A percentile compares a stretch with the other conserved stretches of the same genome.
Conservation (phyloP, 2,329 filamentous ascomycete genomes). For the Exophiala calicioides region DNA sequence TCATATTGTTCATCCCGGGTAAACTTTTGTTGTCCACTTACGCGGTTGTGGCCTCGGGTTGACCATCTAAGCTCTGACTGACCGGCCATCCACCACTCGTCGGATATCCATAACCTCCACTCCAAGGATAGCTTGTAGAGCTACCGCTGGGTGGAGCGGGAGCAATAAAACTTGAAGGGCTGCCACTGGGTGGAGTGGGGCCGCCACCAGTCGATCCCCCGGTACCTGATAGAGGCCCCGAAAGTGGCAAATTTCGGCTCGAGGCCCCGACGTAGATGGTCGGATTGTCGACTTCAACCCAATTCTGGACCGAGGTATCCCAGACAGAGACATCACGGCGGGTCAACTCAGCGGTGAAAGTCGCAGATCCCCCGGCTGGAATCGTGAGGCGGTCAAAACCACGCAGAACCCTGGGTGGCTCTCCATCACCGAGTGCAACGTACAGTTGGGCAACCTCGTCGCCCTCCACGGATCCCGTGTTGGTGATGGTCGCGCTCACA, state of each 20-base stretch:
- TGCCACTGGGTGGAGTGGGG: conserved; percentile 1
- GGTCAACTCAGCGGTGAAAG: conserved; percentile 69
- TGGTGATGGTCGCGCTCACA: conserved; percentile 52
- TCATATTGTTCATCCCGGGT: no score
- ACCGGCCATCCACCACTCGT: conserved; percentile 16
- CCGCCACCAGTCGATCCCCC: conserved; percentile 5
- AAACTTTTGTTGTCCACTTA: conserved; percentile 28
- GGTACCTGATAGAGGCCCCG: conserved; percentile 37
- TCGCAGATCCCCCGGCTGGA: conserved; percentile 64
- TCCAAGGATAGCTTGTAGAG: conserved; percentile 1
- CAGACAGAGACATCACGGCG: conserved; percentile 85
- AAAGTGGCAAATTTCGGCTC: conserved; percentile 58
- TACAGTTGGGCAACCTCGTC: conserved; percentile 64
- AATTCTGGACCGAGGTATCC: conserved; percentile 79
- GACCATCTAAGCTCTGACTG: conserved; percentile 24
- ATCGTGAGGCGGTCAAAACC: conserved; percentile 79
- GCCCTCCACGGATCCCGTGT: conserved; percentile 51
- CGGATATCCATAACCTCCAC: conserved; percentile 13
- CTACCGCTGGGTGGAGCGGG: background rate
- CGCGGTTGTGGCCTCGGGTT: conserved; percentile 18
- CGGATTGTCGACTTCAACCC: conserved; percentile 63
- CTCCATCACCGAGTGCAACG: conserved; percentile 75
- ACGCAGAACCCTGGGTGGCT: conserved; percentile 68
- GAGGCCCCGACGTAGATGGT: conserved; percentile 62
- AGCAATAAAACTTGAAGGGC: conserved; percentile 3